Evolutionary conservation across 2,329 filamentous ascomycete species (phyloP).

Genomic region (Berkeleyomyces rouxiae): DNA sequence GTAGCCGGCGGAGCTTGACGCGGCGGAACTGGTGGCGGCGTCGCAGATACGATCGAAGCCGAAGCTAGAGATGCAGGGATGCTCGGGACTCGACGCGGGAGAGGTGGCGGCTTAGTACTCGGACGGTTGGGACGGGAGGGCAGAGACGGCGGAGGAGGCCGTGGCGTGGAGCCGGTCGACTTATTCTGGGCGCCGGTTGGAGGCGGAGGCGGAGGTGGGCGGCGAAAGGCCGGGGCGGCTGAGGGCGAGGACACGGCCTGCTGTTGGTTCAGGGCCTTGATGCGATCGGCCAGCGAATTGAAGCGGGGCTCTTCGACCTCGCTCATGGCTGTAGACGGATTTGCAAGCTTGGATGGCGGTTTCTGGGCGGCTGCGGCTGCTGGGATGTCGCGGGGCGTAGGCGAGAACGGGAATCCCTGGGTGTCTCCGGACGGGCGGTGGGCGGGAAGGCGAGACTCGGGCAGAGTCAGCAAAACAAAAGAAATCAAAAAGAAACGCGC

Average conservation of each 20-base stretch:
- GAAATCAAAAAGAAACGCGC: background rate
- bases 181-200: background rate
- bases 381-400: background rate
- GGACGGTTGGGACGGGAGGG: constrained; percentile 24
- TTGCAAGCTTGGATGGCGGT: background rate
- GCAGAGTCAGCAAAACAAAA: background rate
- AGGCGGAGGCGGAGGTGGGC: constrained; percentile 20
- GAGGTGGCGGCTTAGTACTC: constrained; percentile 20
- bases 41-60: background rate
- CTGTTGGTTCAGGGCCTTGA: constrained; percentile 45
- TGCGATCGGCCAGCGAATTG: constrained; percentile 43
- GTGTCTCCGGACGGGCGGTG: background rate
- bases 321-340: constrained; percentile 25
- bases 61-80: constrained; percentile 2
- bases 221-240: constrained; percentile 11
- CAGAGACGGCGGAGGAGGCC: constrained; percentile 16
- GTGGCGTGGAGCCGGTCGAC: background rate
- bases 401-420: background rate
- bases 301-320: constrained; percentile 46
- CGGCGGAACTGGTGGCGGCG: background rate
- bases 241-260: constrained; percentile 30
- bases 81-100: constrained; percentile 16
- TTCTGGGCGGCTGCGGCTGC: background rate
- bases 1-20: background rate
- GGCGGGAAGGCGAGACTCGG: background rate